Conservation (phyloP, 129 eudicot genomes). For the carrot (Daucus carota) region DNA sequence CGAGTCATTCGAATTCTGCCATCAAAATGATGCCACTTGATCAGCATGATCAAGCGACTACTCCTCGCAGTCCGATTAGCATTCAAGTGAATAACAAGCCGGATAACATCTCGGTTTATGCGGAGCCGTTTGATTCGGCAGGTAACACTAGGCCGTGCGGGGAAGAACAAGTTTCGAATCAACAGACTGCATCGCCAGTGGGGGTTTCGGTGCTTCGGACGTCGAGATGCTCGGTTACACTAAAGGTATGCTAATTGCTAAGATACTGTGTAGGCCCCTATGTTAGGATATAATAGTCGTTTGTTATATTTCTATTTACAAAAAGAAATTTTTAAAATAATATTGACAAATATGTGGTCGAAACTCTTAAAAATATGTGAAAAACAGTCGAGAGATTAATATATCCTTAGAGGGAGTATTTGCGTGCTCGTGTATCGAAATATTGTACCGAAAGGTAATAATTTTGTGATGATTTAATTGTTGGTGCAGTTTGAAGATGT, state of each 20-base stretch:
- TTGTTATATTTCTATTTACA: too few species aligned
- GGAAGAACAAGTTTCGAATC: background rate
- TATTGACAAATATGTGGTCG: too few species aligned
- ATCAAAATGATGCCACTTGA: constrained; percentile 11
- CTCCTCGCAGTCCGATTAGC: constrained; percentile 2
- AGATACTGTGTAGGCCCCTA: too few species aligned
- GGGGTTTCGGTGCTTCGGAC: constrained; percentile 8
- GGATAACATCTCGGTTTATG: constrained; percentile 7
- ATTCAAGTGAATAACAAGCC: constrained; percentile 6
- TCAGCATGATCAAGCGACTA: background rate
- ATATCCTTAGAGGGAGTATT: too few species aligned
- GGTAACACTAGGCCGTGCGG: background rate
- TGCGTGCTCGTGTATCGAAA: too few species aligned
- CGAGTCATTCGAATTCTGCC: background rate
- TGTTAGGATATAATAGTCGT: too few species aligned
- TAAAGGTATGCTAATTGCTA: constrained; percentile 13
- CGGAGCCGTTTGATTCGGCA: background rate
- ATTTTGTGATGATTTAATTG: background rate
- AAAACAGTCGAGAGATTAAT: too few species aligned
- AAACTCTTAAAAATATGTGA: too few species aligned
- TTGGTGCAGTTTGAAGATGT: constrained; percentile 12
- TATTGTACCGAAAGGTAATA: background rate
- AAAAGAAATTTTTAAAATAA: too few species aligned
- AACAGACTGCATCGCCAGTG: background rate
- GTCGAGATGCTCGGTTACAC: background rate